Evolutionary conservation across 176 grass and related monocot genomes (phyloP).

Genomic region (Bolboschoenus planiculmis): DNA sequence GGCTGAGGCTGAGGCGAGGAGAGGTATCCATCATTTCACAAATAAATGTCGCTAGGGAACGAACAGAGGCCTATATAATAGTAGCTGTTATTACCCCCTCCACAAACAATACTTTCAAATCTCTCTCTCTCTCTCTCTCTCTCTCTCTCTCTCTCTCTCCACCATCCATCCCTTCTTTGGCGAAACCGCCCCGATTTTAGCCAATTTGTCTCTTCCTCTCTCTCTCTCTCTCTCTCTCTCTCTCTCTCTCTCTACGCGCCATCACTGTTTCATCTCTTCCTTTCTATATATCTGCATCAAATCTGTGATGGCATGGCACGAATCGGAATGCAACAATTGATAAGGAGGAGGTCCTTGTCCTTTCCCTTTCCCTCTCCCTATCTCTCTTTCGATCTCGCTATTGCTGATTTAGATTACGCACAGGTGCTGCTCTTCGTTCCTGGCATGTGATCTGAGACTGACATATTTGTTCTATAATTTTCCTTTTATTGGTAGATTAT

Average conservation of each 20-base stretch:
- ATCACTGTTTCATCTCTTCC: not conserved
- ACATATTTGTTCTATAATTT: not conserved
- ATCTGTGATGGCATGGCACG: no score
- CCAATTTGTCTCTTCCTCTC: not conserved
- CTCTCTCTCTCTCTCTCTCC: not conserved
- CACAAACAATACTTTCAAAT: not conserved
- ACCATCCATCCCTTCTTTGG: not conserved
- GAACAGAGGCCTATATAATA: constrained; percentile 22
- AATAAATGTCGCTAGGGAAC: constrained; percentile 11
- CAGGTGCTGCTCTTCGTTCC: not conserved
- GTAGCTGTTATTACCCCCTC: not conserved
- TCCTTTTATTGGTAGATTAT: not conserved
- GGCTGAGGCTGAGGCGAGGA: no score
- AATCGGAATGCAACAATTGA: not conserved
- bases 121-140: not conserved
- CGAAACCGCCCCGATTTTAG: constrained; percentile 8
- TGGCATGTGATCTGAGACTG: not conserved
- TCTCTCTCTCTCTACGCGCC: not conserved
- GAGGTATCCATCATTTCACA: constrained; percentile 16
- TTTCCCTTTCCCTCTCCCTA: not conserved
- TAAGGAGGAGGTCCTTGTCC: not conserved
- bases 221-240: not conserved
- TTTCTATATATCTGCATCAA: no score
- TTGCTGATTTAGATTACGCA: not conserved
- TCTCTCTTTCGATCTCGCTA: not conserved